Evolutionary conservation across 192 early-diverging fungal genomes (phyloP).

Genomic region (Coemansia sp.): DNA sequence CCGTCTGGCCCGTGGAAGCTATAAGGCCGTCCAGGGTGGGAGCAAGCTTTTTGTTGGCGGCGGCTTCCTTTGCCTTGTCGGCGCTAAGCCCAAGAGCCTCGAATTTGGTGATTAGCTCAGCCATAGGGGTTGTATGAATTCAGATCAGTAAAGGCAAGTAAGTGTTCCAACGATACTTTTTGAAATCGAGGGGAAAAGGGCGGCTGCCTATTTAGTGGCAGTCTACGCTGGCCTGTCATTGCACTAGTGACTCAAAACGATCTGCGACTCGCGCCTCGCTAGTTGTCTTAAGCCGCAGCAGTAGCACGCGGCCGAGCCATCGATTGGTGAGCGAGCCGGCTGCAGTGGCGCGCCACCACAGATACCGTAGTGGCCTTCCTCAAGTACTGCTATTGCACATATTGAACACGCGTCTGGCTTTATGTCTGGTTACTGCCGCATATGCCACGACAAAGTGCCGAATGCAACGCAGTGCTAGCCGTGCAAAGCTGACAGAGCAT

Average conservation of each 20-base stretch:
- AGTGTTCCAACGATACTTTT: too few species aligned
- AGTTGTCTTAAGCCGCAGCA: too few species aligned
- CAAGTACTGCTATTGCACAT: not conserved
- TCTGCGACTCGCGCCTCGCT: too few species aligned
- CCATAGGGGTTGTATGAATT: constrained; percentile 17
- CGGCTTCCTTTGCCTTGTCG: constrained; percentile 93
- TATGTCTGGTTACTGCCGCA: not conserved
- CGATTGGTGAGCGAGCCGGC: not conserved
- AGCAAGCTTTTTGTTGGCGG: constrained; percentile 95
- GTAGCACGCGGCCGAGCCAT: not conserved
- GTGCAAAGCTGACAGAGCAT: not conserved
- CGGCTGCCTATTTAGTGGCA: too few species aligned
- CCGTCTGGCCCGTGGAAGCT: constrained; percentile 62
- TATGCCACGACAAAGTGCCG: not conserved
- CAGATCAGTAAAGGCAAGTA: not conserved
- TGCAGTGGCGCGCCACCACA: not conserved
- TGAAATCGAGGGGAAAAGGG: too few species aligned
- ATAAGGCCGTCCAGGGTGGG: constrained; percentile 76
- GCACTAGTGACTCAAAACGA: not conserved
- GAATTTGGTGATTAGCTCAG: constrained; percentile 68
- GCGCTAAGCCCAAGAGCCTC: constrained; percentile 86
- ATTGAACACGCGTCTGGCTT: not conserved
- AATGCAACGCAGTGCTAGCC: not conserved
- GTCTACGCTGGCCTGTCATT: too few species aligned
- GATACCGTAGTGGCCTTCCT: not conserved